These are phyloP conservation scores for Colletotrichum australisinense DNA, from an alignment of 2,329 filamentous ascomycete species.

Conservation along the genomic window DNA sequence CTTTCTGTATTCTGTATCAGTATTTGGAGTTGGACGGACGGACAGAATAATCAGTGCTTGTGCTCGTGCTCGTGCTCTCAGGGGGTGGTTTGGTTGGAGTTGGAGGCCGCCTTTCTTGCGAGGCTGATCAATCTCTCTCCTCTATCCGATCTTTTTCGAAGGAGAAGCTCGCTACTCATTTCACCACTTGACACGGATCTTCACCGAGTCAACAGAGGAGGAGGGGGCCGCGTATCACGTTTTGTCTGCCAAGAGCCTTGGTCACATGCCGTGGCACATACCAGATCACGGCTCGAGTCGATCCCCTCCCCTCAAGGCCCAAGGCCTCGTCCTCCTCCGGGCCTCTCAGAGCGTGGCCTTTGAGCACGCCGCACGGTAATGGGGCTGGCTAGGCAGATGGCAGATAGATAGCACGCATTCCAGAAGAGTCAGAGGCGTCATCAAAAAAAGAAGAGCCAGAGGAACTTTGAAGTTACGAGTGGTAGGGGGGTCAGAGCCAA, in stretches of 20 bases:
- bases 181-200: neutral
- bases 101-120: neutral
- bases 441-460: neutral
- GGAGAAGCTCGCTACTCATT: too few relatives aligned
- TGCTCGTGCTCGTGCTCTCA: too few relatives aligned
- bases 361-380: neutral
- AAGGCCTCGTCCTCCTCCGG: neutral
- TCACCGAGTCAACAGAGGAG: constrained; percentile 8
- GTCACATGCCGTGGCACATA: constrained; percentile 15
- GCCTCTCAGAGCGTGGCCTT: neutral
- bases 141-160: neutral
- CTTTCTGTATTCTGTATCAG: too few relatives aligned
- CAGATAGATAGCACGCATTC: constrained; percentile 6
- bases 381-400: too few relatives aligned
- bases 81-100: neutral
- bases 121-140: neutral
- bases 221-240: constrained; percentile 20
- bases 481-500: neutral
- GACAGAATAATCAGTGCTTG: neutral
- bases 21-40: too few relatives aligned
- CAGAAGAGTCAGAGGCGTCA: neutral
- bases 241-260: neutral
- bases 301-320: neutral
- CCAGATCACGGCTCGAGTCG: neutral
- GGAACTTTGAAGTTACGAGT: neutral